These are phyloP conservation scores for Aureobasidium sp. DNA, from an alignment of 2,329 filamentous ascomycete species.

Conservation along the genomic window DNA sequence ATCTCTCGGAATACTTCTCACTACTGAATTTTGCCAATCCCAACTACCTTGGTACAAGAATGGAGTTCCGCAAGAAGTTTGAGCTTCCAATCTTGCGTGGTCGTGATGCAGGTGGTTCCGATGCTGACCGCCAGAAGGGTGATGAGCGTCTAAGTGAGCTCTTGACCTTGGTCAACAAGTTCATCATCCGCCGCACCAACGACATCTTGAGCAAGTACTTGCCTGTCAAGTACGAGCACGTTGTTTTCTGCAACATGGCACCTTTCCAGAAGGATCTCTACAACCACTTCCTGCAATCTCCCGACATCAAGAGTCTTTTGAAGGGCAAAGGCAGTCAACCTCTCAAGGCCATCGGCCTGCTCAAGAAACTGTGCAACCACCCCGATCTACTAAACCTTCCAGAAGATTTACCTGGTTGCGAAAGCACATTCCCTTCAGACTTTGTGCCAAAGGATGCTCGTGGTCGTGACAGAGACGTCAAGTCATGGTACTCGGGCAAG, in stretches of 20 bases:
- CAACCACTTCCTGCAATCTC: constrained; percentile 94
- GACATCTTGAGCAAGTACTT: constrained; percentile 97
- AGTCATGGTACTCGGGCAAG: constrained; percentile 94
- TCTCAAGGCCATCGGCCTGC: constrained; percentile 87
- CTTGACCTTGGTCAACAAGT: constrained; percentile 84
- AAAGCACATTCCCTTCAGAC: constrained; percentile 73
- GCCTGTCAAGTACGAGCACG: constrained; percentile 97
- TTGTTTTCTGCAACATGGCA: constrained; percentile 93
- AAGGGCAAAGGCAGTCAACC: constrained; percentile 93
- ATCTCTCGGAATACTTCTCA: constrained; percentile 95
- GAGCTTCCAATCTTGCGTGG: constrained; percentile 89
- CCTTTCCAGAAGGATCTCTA: constrained; percentile 91
- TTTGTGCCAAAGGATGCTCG: constrained; percentile 82
- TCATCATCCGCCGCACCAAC: constrained; percentile 96
- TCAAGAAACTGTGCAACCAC: constrained; percentile 98
- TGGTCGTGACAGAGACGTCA: constrained; percentile 84
- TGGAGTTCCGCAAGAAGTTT: constrained; percentile 88
- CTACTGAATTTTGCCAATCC: constrained; percentile 96
- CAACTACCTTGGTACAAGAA: constrained; percentile 76
- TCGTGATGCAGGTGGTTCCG: constrained; percentile 81
- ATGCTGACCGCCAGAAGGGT: constrained; percentile 72
- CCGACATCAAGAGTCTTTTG: constrained; percentile 85
- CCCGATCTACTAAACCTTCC: constrained; percentile 82
- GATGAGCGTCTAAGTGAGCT: constrained; percentile 78
- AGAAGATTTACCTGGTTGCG: constrained; percentile 79